A percentile compares a stretch with the other conserved stretches of the same genome.
phyloP scores from a whole-genome alignment of 495 filamentous ascomycete species.

The Cenococcum geophilum region DNA sequence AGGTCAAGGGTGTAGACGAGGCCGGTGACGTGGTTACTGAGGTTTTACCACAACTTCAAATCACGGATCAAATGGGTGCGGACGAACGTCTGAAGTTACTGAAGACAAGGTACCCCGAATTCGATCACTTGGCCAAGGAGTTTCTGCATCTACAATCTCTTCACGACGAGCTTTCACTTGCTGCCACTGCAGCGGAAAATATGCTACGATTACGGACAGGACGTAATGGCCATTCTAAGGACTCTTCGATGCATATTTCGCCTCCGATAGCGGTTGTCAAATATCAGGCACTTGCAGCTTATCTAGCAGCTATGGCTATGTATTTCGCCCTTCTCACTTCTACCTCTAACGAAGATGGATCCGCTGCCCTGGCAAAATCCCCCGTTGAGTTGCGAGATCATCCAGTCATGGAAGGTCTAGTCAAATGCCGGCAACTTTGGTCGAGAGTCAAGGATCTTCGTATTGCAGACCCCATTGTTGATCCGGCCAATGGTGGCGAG shows the following conservation, averaged over 20 bases:
- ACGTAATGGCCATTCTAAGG: slow-evolving; percentile 11
- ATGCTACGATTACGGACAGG: slow-evolving; percentile 21
- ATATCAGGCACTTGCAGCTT: slow-evolving; percentile 68
- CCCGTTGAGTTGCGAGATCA: slow-evolving; percentile 77
- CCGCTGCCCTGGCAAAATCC: slow-evolving; percentile 48
- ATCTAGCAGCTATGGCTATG: slow-evolving; percentile 79
- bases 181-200: slow-evolving; percentile 51
- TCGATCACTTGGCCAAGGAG: slow-evolving; percentile 76
- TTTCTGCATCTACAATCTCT: slow-evolving; percentile 64
- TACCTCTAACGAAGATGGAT: slow-evolving; percentile 48
- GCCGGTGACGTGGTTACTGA: slow-evolving; percentile 59
- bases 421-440: slow-evolving; percentile 79
- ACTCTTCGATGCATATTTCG: neutral
- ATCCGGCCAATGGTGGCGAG: slow-evolving; percentile 36
- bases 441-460: slow-evolving; percentile 59
- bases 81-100: slow-evolving; percentile 73
- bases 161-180: slow-evolving; percentile 51
- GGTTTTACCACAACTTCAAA: slow-evolving; percentile 70
- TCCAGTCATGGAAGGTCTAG: slow-evolving; percentile 75
- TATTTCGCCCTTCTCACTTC: slow-evolving; percentile 90
- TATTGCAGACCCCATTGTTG: slow-evolving; percentile 30
- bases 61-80: slow-evolving; percentile 69
- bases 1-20: slow-evolving; percentile 44
- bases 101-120: slow-evolving; percentile 80
- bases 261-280: slow-evolving; percentile 58